phyloP scores from a whole-genome alignment of 2,329 filamentous ascomycete species.

The Aspergillus luchuensis region DNA sequence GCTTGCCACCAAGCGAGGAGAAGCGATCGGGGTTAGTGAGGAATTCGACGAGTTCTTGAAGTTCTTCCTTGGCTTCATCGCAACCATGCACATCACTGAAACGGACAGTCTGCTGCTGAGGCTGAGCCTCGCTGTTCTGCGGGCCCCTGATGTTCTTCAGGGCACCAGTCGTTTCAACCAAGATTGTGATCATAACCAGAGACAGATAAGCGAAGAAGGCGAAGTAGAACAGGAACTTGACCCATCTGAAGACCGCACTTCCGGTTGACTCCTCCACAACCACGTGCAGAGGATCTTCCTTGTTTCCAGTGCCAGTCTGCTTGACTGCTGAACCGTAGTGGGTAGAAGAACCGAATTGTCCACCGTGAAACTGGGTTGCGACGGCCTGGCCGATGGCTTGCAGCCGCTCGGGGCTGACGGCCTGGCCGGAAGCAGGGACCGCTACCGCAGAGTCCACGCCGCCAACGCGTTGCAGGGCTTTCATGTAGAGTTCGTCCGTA shows the following conservation, averaged over 20 bases:
- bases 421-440: constrained; percentile 28
- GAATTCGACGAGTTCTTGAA: constrained; percentile 96
- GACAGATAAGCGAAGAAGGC: constrained; percentile 76
- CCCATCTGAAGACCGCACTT: constrained; percentile 81
- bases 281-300: constrained; percentile 87
- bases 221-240: constrained; percentile 82
- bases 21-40: constrained; percentile 91
- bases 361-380: constrained; percentile 69
- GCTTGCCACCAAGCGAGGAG: constrained; percentile 88
- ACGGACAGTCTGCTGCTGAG: constrained; percentile 86
- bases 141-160: constrained; percentile 75
- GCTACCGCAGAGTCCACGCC: constrained; percentile 39
- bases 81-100: constrained; percentile 96
- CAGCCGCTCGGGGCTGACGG: constrained; percentile 62
- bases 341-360: constrained; percentile 46
- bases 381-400: constrained; percentile 82
- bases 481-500: constrained; percentile 76
- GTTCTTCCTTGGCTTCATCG: constrained; percentile 96
- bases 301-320: constrained; percentile 65
- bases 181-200: constrained; percentile 75
- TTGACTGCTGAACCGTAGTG: constrained; percentile 52
- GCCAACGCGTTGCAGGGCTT: constrained; percentile 68
- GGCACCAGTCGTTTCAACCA: constrained; percentile 77
- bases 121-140: constrained; percentile 80
- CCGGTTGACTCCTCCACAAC: constrained; percentile 89